phyloP scores from a whole-genome alignment of 1,139 yeast species.

The Kodamaea plutei region DNA sequence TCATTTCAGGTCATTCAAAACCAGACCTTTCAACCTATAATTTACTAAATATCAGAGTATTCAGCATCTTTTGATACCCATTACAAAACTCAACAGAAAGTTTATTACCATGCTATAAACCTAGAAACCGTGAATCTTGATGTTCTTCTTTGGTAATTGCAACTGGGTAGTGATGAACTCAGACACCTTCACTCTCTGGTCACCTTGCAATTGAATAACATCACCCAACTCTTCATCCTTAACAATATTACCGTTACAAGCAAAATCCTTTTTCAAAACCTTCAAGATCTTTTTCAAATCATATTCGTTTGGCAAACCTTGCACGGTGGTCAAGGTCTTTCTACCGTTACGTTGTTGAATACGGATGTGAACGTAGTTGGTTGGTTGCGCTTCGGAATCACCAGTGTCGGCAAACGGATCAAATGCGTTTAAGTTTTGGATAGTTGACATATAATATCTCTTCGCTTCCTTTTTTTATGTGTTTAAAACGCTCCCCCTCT shows the following conservation, averaged over 20 bases:
- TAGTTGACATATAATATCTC: slow-evolving; percentile 67
- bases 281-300: slow-evolving; percentile 91
- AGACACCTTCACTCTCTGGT: slow-evolving; percentile 94
- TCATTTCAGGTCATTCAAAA: no score
- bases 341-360: slow-evolving; percentile 99
- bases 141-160: slow-evolving; percentile 90
- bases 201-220: slow-evolving; percentile 97
- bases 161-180: slow-evolving; percentile 87
- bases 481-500: no score
- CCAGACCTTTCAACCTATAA: no score
- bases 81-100: no score
- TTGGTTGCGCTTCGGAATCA: slow-evolving; percentile 96
- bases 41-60: no score
- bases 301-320: slow-evolving; percentile 93
- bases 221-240: slow-evolving; percentile 96
- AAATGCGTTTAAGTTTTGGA: slow-evolving; percentile 95
- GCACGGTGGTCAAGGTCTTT: slow-evolving; percentile 96
- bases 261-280: slow-evolving; percentile 95
- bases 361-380: slow-evolving; percentile 96
- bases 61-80: no score
- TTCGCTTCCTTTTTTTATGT: no score
- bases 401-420: slow-evolving; percentile 99
- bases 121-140: slow-evolving; percentile 97
- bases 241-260: slow-evolving; percentile 97
- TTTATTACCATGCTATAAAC: no score